Evolutionary conservation across 257 asterid genomes (phyloP).

Genomic region (Nyctanthes arbortristis): DNA sequence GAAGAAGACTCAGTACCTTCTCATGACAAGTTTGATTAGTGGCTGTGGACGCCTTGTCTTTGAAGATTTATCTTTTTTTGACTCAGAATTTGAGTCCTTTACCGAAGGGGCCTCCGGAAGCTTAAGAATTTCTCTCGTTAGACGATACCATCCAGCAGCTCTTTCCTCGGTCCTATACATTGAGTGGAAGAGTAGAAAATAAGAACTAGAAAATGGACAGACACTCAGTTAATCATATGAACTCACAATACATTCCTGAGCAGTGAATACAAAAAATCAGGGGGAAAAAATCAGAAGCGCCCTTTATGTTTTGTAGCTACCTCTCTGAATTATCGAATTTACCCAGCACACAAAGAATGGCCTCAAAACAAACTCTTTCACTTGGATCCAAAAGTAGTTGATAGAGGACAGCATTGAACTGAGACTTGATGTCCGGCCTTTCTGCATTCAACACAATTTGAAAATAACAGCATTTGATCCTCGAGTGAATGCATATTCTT

Average conservation of each 20-base stretch:
- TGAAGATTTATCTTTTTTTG: constrained; percentile 78
- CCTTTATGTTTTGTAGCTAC: constrained; percentile 32
- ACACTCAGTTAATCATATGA: background rate
- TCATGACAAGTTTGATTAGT: constrained; percentile 97
- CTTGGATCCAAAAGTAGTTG: constrained; percentile 98
- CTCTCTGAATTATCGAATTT: constrained; percentile 88
- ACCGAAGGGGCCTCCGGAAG: constrained; percentile 85
- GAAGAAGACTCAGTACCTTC: constrained; percentile 60
- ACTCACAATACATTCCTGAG: background rate
- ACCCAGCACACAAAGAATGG: constrained; percentile 91
- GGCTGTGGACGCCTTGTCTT: constrained; percentile 93
- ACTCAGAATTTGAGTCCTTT: constrained; percentile 65
- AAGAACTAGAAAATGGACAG: constrained; percentile 16
- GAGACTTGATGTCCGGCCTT: constrained; percentile 85
- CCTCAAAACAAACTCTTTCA: constrained; percentile 99
- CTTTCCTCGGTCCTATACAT: constrained; percentile 90
- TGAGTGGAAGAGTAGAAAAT: constrained; percentile 18
- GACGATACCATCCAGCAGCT: constrained; percentile 98
- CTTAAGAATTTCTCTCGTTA: constrained; percentile 90
- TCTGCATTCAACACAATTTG: constrained; percentile 48
- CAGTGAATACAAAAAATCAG: constrained; percentile 3
- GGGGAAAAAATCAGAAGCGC: constrained; percentile 12
- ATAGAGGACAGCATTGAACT: constrained; percentile 81
- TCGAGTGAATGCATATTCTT: constrained; percentile 5
- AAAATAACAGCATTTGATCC: constrained; percentile 24